Percentiles rank a stretch among this genome's conserved stretches.
Conservation (phyloP, 371 early-diverging fungal species). For the Mortierella sp. region DNA sequence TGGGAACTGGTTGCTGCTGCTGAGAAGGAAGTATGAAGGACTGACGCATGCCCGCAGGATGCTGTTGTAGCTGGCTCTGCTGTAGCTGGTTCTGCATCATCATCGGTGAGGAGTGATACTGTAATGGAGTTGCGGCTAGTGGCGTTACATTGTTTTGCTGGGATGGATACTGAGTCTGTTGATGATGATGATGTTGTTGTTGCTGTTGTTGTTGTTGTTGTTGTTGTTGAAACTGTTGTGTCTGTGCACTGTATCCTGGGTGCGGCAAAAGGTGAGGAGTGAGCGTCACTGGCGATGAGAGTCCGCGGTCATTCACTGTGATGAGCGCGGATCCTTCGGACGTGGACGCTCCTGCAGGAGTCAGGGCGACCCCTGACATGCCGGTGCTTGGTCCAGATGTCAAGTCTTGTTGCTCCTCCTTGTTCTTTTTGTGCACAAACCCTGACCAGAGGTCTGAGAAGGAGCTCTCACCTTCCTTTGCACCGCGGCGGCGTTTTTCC, state of each 20-base stretch:
- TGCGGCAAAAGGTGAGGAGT: no score
- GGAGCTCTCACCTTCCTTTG: background rate
- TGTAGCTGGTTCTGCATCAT: background rate
- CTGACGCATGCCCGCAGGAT: no score
- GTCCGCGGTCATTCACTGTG: no score
- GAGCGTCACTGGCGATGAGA: no score
- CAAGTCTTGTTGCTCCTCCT: background rate
- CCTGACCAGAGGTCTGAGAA: conserved; percentile 7
- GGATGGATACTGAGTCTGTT: background rate
- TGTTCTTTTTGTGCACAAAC: background rate
- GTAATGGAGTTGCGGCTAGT: no score
- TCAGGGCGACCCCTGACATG: no score
- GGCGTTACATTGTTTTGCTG: background rate
- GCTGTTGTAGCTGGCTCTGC: background rate
- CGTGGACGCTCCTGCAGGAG: no score
- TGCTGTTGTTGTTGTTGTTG: conserved; percentile 1
- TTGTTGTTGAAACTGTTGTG: background rate
- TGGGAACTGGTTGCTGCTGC: no score
- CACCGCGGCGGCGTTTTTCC: conserved; percentile 1
- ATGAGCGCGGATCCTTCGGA: no score
- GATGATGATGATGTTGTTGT: background rate
- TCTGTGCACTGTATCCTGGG: background rate
- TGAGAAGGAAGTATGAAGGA: no score
- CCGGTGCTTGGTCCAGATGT: no score
- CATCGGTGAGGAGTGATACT: no score